Base-by-base conservation (phyloP, 257 asterid genomes). In the Jaltomata sinuosa region DNA sequence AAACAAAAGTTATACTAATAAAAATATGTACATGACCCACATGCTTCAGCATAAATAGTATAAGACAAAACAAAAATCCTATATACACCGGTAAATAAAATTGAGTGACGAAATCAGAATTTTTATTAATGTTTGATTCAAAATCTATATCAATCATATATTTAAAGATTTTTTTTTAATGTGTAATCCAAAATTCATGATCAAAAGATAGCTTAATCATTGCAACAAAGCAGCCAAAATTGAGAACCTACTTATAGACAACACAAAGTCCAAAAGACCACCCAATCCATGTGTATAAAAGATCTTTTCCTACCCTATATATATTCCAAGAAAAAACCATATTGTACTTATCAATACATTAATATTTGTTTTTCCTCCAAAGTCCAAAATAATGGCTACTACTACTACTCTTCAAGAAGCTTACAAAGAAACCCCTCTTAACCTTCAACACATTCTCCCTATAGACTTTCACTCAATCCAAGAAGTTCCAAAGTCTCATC, bases 401-500 rank as follows among this genome's bases (percentile, higher is more conserved):
- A 80, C 83, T 40, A 77, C 97, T 40, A 67, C 97, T 65, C 93
- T 95, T 14, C 88, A 95, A 54, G 84, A 92, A 81, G 92, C 90
- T 84, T 92, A 89, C 84, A 77, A 27, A 42, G 93, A 92, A 83
- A 69, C 83, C 55, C 91, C 88, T 36, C 87, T 91, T 85, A 85
- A 77, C 2, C 91, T 22, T 31, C 49, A 89, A 47, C 91, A 93
- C 85, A 91, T 92, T 15, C 80, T 91, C 85, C 97, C 98, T 2
- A 90, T 93, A 45, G 96, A 94, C 86, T 94, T 94, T 85, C 86
- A 85, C 34, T 86, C 94, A 3, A 25, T 89, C 47, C 61, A 57
- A 1, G 79, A 74, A 7, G 84, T 95, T 32, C 98, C 98, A 5
- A 94, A 93, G 11, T 89, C 98, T 11, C 97, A 94, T 69, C 54